Evolutionary conservation across 2,329 filamentous ascomycete genomes (phyloP).

Genomic region (Pyricularia sp.): DNA sequence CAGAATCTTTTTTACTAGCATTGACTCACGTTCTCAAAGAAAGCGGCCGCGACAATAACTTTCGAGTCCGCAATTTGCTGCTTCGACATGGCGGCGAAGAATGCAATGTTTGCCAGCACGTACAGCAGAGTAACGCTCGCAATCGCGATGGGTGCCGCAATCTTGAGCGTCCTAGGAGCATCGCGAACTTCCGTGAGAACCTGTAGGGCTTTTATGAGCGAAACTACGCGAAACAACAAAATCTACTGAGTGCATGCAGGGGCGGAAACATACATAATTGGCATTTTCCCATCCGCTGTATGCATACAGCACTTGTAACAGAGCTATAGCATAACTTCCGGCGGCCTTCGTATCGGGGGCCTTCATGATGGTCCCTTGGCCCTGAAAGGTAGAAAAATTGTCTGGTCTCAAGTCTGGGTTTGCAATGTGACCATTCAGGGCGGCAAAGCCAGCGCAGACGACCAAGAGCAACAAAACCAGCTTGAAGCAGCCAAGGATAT

Average conservation of each 20-base stretch:
- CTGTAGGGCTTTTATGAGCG: slow-evolving; percentile 3
- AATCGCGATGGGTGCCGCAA: slow-evolving; percentile 23
- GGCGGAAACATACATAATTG: slow-evolving; percentile 18
- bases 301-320: slow-evolving; percentile 24
- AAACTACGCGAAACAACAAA: background rate
- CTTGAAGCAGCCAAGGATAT: slow-evolving; percentile 25
- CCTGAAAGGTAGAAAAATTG: slow-evolving; percentile 17
- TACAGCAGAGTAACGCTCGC: slow-evolving; percentile 23
- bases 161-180: slow-evolving; percentile 20
- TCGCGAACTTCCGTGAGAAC: slow-evolving; percentile 23
- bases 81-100: slow-evolving; percentile 21
- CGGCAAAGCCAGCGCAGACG: slow-evolving; percentile 21
- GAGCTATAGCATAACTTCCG: slow-evolving; percentile 19
- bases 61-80: slow-evolving; percentile 15
- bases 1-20: background rate
- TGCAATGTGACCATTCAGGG: slow-evolving; percentile 16
- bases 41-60: slow-evolving; percentile 19
- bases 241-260: background rate
- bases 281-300: slow-evolving; percentile 30
- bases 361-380: slow-evolving; percentile 8
- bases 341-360: slow-evolving; percentile 9
- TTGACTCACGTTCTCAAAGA: slow-evolving; percentile 20
- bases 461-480: slow-evolving; percentile 21
- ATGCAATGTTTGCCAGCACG: slow-evolving; percentile 25
- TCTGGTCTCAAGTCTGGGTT: slow-evolving; percentile 7